Conservation (phyloP, 2,329 filamentous ascomycete genomes). For the Hypomyces rosellus region DNA sequence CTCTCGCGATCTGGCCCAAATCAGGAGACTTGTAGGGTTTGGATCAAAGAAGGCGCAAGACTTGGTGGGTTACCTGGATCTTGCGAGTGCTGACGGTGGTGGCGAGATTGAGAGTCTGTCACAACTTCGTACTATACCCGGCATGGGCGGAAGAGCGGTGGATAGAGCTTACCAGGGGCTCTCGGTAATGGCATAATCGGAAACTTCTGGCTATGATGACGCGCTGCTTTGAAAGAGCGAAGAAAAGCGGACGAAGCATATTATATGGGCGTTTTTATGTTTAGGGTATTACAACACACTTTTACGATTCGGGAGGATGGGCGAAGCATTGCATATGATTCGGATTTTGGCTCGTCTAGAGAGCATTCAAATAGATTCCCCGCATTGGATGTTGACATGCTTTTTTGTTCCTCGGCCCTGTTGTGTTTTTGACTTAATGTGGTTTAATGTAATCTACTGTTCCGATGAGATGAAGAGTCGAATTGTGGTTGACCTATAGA, state of each 20-base stretch:
- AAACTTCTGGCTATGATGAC: conserved; percentile 1
- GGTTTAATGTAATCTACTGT: background rate
- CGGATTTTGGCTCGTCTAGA: background rate
- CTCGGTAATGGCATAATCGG: conserved; percentile 9
- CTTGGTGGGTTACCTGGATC: conserved; percentile 49
- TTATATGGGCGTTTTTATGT: background rate
- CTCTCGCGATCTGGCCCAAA: conserved; percentile 59
- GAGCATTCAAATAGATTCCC: background rate
- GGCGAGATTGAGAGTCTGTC: conserved; percentile 41
- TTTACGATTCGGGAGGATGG: background rate
- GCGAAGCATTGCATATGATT: background rate
- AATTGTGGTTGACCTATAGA: background rate
- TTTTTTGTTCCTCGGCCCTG: background rate
- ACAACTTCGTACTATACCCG: conserved; percentile 48
- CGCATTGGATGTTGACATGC: background rate
- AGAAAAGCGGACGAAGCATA: background rate
- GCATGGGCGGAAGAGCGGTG: conserved; percentile 50
- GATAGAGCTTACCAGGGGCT: conserved; percentile 51
- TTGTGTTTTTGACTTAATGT: background rate
- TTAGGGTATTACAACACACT: background rate
- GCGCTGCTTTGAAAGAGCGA: conserved; percentile 1
- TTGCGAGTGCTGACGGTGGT: conserved; percentile 34
- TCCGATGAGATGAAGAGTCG: too few species aligned
- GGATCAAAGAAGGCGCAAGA: conserved; percentile 65
- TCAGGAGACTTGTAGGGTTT: conserved; percentile 62